A percentile compares a stretch with the other conserved stretches of the same genome.
Conservation (phyloP, 1,284 basidiomycete genomes). For the Clitocybe nebularis region DNA sequence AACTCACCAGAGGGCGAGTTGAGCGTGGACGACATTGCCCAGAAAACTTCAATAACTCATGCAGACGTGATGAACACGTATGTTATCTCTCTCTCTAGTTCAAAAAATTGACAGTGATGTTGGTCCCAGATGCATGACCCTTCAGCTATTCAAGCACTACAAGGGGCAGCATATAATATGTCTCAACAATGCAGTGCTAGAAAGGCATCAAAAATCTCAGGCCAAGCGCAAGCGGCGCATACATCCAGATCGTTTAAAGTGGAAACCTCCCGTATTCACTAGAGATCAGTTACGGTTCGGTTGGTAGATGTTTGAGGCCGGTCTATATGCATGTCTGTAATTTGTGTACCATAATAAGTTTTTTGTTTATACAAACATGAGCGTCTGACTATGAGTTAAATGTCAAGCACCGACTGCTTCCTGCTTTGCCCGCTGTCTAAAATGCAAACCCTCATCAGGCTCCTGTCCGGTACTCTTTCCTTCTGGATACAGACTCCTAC, state of each 20-base stretch:
- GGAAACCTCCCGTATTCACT: conserved; percentile 94
- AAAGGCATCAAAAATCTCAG: conserved; percentile 84
- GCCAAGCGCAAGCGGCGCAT: conserved; percentile 82
- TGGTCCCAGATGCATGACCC: conserved; percentile 76
- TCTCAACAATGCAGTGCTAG: conserved; percentile 87
- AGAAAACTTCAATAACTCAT: conserved; percentile 95
- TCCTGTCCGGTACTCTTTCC: conserved; percentile 8
- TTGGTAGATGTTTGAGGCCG: conserved; percentile 43
- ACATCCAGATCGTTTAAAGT: conserved; percentile 76
- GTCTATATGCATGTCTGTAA: background rate
- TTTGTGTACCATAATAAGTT: conserved; percentile 4
- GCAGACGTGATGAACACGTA: conserved; percentile 98
- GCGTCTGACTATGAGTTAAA: background rate
- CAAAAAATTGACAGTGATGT: background rate
- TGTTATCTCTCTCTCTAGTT: conserved; percentile 32
- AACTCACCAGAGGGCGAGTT: conserved; percentile 70
- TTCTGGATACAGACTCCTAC: conserved; percentile 22
- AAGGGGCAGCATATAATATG: conserved; percentile 95
- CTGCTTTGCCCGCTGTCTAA: conserved; percentile 15
- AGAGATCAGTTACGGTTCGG: conserved; percentile 88
- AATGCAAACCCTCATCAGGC: conserved; percentile 10
- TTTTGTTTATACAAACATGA: background rate
- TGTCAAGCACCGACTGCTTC: conserved; percentile 1
- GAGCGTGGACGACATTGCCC: conserved; percentile 96
- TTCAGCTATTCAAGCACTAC: conserved; percentile 95